A percentile compares a stretch with the other conserved stretches of the same genome.
These are phyloP conservation scores for Mycena kentingensis DNA, from an alignment of 768 basidiomycete species.

Conservation along the genomic window DNA sequence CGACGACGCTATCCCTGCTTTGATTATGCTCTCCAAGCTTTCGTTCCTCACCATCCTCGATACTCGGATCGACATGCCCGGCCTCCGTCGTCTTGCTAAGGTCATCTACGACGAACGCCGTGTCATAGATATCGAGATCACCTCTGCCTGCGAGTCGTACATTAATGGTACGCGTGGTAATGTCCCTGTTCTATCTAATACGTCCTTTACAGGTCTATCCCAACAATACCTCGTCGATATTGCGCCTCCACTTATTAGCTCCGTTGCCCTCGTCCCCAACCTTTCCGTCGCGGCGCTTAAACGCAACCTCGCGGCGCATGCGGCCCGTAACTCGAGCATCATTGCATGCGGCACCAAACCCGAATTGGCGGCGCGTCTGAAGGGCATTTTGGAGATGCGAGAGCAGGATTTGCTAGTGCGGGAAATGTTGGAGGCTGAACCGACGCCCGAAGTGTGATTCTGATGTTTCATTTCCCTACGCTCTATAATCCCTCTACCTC, in stretches of 20 bases:
- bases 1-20: conserved; percentile 58
- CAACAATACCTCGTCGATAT: conserved; percentile 50
- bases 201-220: conserved; percentile 45
- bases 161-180: conserved; percentile 45
- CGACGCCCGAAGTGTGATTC: too few relatives aligned
- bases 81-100: conserved; percentile 53
- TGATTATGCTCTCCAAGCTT: conserved; percentile 50
- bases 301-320: conserved; percentile 61
- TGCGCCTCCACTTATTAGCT: conserved; percentile 50
- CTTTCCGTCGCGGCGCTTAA: conserved; percentile 52
- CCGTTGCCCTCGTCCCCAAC: conserved; percentile 40
- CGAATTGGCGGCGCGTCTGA: conserved; percentile 53
- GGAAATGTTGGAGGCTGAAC: conserved; percentile 41
- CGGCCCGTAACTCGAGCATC: conserved; percentile 46
- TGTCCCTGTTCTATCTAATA: too few relatives aligned
- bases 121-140: conserved; percentile 54
- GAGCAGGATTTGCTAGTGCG: conserved; percentile 53
- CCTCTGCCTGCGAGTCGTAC: conserved; percentile 53
- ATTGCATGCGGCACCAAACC: conserved; percentile 45
- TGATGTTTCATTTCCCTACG: too few relatives aligned
- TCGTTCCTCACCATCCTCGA: conserved; percentile 52
- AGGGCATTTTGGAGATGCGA: conserved; percentile 47
- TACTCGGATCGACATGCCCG: conserved; percentile 58
- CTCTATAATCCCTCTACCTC: too few relatives aligned
- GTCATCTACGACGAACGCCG: conserved; percentile 39